phyloP scores from a whole-genome alignment of 148 eudicot genomes.

The Selenicereus undatus region DNA sequence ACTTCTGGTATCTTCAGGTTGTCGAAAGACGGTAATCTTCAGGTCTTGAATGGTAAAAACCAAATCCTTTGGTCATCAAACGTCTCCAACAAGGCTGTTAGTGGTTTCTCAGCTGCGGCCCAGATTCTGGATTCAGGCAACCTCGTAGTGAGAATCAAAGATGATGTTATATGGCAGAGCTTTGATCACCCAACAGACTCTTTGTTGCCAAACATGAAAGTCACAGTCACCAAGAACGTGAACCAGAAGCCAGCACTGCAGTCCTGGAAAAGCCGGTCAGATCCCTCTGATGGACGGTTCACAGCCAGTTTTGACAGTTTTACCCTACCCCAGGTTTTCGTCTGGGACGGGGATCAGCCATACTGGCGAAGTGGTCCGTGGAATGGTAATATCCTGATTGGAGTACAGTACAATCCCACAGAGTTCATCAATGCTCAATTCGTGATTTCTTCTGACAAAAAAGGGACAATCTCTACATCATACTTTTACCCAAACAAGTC shows the following conservation, averaged over 20 bases:
- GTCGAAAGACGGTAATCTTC: constrained; percentile 33
- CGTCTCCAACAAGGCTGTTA: constrained; percentile 3
- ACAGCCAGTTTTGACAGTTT: constrained; percentile 13
- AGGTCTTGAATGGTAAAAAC: constrained; percentile 13
- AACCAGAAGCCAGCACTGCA: background rate
- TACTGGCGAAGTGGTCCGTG: constrained; percentile 36
- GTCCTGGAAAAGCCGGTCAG: constrained; percentile 35
- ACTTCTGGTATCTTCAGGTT: constrained; percentile 28
- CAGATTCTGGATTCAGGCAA: constrained; percentile 45
- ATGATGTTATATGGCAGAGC: constrained; percentile 36
- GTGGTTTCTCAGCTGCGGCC: constrained; percentile 12
- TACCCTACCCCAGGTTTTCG: constrained; percentile 18
- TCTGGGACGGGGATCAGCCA: constrained; percentile 20
- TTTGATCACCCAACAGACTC: constrained; percentile 36
- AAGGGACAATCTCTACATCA: constrained; percentile 15
- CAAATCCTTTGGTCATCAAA: constrained; percentile 31
- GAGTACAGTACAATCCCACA: constrained; percentile 19
- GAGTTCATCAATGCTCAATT: background rate
- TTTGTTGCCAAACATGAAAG: constrained; percentile 33
- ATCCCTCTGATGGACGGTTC: constrained; percentile 28
- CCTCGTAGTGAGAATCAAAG: constrained; percentile 28
- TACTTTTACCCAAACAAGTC: constrained; percentile 13
- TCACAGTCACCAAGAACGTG: constrained; percentile 25
- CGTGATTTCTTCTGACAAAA: constrained; percentile 13
- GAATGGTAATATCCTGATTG: constrained; percentile 32